Evolutionary conservation across 257 asterid species (phyloP), one percentile per base, ranked within the genome.

Genomic region (Solanum pimpinellifolium): DNA sequence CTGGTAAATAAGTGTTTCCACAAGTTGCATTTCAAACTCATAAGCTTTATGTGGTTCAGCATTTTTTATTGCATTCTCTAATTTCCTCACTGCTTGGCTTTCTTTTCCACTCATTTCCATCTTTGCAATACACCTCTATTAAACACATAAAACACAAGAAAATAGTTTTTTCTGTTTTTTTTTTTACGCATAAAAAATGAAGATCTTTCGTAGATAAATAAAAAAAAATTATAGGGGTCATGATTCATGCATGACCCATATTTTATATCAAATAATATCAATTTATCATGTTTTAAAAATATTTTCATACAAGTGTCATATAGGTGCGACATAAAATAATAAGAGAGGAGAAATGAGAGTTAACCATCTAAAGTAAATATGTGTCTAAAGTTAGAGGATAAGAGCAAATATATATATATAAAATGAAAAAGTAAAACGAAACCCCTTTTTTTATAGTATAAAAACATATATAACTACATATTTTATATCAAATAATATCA

Each of bases 21-120:
- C 87, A 27, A 84, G 66, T 46, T 66, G 23, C 87, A 84, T 84
- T n/a, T 84, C 81, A 27, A 84, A 66, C 5, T 84, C 87, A 84
- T 84, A 84, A 66, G 87, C 87, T 84, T 84, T 62, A 66, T 84
- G 87, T 42, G 80, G 46, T 15, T 68, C 27, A 27, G 81, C 81
- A 27, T 65, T n/a, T 11, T 1, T 84, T 31, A 42, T 10, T 66
- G 87, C 81, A 66, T 1, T 5, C 29, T 44, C 65, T 52, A 84
- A 39, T 66, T 21, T 84, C 31, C 3, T 31, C 81, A 66, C 44
- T 33, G 81, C 87, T 15, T 25, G 2, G 6, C 23, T 31, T 47
- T 84, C 87, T 84, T 84, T 84, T 70, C 87, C 87, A 66, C 80
- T 42, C 87, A 84, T 84, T 23, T 84, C 87, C 65, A 84, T 74